Percentiles rank a stretch among this genome's conserved stretches.
Conservation (phyloP, 2,329 filamentous ascomycete species). For the Teratosphaeria destructans region DNA sequence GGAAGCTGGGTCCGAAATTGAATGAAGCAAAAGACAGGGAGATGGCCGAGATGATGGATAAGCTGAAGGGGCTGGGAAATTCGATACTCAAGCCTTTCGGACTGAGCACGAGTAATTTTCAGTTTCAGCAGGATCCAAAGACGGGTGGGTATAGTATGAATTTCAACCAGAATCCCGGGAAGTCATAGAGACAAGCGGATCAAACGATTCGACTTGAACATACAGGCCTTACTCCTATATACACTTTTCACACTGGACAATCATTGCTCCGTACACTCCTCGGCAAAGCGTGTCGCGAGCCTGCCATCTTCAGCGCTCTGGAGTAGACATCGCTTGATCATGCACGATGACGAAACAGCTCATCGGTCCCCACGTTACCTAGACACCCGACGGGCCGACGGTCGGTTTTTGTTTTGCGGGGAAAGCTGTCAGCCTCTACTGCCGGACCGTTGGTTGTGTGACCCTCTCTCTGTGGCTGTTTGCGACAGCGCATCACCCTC, state of each 20-base stretch:
- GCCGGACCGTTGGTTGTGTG: neutral
- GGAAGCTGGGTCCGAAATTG: slow-evolving; percentile 54
- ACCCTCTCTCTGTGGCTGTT: neutral
- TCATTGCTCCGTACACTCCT: neutral
- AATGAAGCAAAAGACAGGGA: slow-evolving; percentile 76
- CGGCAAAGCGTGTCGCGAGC: neutral
- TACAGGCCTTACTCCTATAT: too few species aligned
- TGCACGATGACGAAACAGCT: neutral
- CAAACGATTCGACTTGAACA: neutral
- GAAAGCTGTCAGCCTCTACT: neutral
- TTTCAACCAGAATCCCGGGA: slow-evolving; percentile 46
- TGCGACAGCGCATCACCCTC: neutral
- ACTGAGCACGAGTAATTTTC: slow-evolving; percentile 85
- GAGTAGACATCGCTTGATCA: neutral
- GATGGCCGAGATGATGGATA: slow-evolving; percentile 95
- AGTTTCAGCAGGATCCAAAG: slow-evolving; percentile 83
- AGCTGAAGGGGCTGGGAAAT: slow-evolving; percentile 85
- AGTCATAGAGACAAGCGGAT: slow-evolving; percentile 4
- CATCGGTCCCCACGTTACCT: too few species aligned
- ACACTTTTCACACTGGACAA: neutral
- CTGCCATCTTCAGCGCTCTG: neutral
- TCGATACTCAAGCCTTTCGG: slow-evolving; percentile 89
- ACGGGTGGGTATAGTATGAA: slow-evolving; percentile 92
- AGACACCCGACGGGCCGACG: neutral
- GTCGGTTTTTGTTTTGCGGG: neutral